Evolutionary conservation across 306 rosid species (phyloP), one percentile per base, ranked within the genome.

Genomic region (Cicer judaicum): DNA sequence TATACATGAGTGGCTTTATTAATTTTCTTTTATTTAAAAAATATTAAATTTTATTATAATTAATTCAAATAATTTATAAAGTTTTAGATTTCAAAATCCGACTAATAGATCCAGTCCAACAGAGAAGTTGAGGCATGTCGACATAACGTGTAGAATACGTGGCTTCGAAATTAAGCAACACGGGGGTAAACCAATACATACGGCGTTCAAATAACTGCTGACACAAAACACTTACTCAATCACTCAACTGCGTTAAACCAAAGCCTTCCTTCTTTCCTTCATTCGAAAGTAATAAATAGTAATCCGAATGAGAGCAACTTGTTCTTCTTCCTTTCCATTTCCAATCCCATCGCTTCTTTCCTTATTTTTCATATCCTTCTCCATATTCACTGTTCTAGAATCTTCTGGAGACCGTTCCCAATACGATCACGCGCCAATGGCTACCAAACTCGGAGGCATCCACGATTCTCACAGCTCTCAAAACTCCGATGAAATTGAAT

Each of bases 371-470:
- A 1, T 71, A 54, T 12, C 69, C 53, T 15, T 66, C 53, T 0
- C 44, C 8, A 42, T 77, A 81, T 16, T 68, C 43, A 21, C 18
- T 4, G 1, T 79, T 18, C 78, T 8, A 36, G 34, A 24, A 2
- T 85, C 84, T 0, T 29, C 43, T 0, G 76, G 41, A 0, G 76
- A 62, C 63, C 82, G 84, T 48, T 72, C 86, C 14, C 24, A 85
- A 6, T 82, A 18, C 75, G 70, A 64, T 56, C 80, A 53, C 64
- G 52, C 79, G 1, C 49, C 74, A 13, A 90, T 92, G 98, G 86
- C 87, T 91, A 86, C 89, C 63, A 66, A 74, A 0, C 64, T 70
- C 64, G 95, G 96, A 74, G 98, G 92, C 1, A 4, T 85, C 0
- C 83, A n/a, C 71, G 88, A 86, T 42, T 86, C 89, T 24, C 83